Base-by-base conservation (phyloP, 2,329 filamentous ascomycete species). In the Macrophomina phaseolina region DNA sequence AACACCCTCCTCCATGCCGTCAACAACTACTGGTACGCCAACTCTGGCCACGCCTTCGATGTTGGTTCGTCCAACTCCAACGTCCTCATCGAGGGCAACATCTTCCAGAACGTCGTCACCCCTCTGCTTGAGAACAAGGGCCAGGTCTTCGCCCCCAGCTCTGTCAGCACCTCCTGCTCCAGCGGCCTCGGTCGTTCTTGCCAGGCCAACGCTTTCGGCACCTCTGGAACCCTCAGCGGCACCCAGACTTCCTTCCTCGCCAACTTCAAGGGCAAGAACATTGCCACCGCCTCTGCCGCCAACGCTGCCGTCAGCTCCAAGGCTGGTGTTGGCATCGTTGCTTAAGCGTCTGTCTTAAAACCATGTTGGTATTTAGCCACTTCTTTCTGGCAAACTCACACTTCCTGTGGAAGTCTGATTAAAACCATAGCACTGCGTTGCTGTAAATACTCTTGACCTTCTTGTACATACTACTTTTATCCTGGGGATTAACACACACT, bases 1-100 rank as follows among this genome's bases (percentile, higher is more conserved):
- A 85, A 85, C 74, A 86, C 86, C 65, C 81, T 87, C 52, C 78
- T 89, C 64, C 87, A 89, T 76, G 84, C 84, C 49, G 84, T 87
- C 74, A 88, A 88, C 83, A 89, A 88, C 81, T 87, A 85, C 82
- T 88, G 81, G 79, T 81, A 85, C 73, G 80, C 83, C 72, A 84
- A 83, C 75, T 74, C 77, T 23, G 83, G 83, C 58, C 87, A 89
- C 76, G 84, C 85, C n/a, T 88, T 89, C 73, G 87, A 87, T 69
- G 75, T 74, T 64, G 77, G 74, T 68, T 61, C 55, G 12, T 68
- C 73, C 56, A 79, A 77, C 48, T 71, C 73, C 62, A 72, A 71
- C 68, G 81, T 86, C 51, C 78, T 88, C 28, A 83, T 83, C 2
- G 86, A 88, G 77, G 86, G 86, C 45, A 87, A 86, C 71, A 77